Conservation (phyloP, 129 eudicot genomes). For the Solidago caesia region DNA sequence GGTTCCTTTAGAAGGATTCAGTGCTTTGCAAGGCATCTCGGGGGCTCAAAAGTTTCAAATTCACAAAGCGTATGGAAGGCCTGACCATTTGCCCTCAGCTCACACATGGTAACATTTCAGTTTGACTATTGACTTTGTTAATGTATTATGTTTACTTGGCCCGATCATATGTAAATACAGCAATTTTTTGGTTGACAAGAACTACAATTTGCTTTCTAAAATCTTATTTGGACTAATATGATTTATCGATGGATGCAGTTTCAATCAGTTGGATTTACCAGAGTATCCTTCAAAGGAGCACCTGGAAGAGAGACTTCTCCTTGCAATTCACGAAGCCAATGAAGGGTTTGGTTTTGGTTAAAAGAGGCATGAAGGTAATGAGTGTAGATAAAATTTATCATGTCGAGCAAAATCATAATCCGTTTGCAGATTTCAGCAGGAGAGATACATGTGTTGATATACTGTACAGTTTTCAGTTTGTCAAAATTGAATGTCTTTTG, state of each 20-base stretch:
- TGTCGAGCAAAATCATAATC: constrained; percentile 25
- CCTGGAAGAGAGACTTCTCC: constrained; percentile 82
- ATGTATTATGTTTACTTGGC: not conserved
- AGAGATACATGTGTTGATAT: constrained; percentile 43
- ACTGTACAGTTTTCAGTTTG: constrained; percentile 45
- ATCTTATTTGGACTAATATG: not conserved
- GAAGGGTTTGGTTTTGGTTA: constrained; percentile 99
- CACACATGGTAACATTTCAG: constrained; percentile 78
- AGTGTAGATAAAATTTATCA: constrained; percentile 50
- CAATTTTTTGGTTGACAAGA: not conserved
- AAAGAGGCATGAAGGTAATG: constrained; percentile 7
- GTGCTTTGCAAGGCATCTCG: constrained; percentile 96
- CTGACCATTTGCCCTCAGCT: constrained; percentile 93
- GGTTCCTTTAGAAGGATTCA: constrained; percentile 99
- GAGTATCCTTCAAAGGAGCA: constrained; percentile 91
- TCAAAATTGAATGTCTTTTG: constrained; percentile 15
- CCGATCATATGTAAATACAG: not conserved
- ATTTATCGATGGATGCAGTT: constrained; percentile 52
- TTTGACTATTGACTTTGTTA: constrained; percentile 1
- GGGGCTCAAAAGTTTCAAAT: constrained; percentile 98
- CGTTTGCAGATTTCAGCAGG: constrained; percentile 24
- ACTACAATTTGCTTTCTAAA: not conserved
- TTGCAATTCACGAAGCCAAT: constrained; percentile 94
- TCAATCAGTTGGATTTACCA: constrained; percentile 92
- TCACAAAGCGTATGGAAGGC: constrained; percentile 94